phyloP scores from a whole-genome alignment of 306 rosid genomes.

The Casuarina equisetifolia region DNA sequence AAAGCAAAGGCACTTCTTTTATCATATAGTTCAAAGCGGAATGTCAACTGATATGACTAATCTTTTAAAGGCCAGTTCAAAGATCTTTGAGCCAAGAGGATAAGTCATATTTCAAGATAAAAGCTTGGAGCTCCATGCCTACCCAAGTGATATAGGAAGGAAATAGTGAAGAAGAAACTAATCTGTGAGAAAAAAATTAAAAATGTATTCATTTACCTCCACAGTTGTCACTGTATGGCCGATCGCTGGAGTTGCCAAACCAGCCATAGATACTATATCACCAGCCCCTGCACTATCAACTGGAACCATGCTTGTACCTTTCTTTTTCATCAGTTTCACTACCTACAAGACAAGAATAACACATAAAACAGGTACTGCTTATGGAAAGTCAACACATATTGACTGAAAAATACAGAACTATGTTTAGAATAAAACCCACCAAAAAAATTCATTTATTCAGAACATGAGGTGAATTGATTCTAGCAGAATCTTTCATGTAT shows the following conservation, averaged over 20 bases:
- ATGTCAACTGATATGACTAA: not conserved
- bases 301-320: conserved; percentile 72
- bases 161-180: not conserved
- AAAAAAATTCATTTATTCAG: no score
- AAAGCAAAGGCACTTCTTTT: not conserved
- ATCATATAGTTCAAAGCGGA: not conserved
- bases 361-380: conserved; percentile 12
- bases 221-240: conserved; percentile 85
- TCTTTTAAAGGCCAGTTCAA: not conserved
- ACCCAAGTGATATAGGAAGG: not conserved
- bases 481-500: not conserved
- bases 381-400: conserved; percentile 26
- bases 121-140: not conserved
- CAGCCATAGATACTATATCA: conserved; percentile 92
- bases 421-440: conserved; percentile 8
- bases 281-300: conserved; percentile 95
- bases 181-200: not conserved
- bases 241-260: conserved; percentile 76
- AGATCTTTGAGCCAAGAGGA: not conserved
- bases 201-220: conserved; percentile 48
- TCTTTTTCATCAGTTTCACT: conserved; percentile 87
- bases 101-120: not conserved
- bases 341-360: conserved; percentile 47
- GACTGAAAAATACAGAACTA: conserved; percentile 1
- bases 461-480: not conserved